Base-by-base conservation (phyloP, 148 eudicot species). In the Chenopodium album region DNA sequence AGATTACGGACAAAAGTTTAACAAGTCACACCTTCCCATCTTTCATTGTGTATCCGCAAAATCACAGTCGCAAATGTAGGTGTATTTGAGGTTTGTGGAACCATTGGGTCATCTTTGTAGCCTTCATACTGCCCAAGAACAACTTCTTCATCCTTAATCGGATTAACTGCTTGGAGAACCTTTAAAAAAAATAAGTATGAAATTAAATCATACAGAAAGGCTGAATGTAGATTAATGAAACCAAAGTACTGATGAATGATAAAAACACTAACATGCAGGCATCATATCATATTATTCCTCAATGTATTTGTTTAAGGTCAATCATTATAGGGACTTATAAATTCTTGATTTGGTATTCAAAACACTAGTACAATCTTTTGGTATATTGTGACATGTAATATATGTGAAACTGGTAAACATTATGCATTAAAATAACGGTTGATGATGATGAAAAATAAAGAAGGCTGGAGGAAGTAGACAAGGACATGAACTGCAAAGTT, bases 61-160 rank as follows among this genome's bases (percentile, higher is more conserved):
- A 95, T 70, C 80, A 88, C 78, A 44, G 97, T 93, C 44, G 99
- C 99, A 90, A 92, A 95, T 82, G 99, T 95, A 60, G 99, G 99
- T 76, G 99, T 95, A 71, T 95, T 92, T 17, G 99, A 95, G 78
- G 88, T 75, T 34, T 90, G 85, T 52, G 99, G 99, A 82, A 95
- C 99, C 37, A 97, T 93, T 81, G 98, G 99, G 76, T 95, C 99
- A 71, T 88, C 93, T 82, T 50, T 88, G 83, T 95, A 95, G 74
- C 99, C 99, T 71, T 95, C 90, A 74, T 95, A 95, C 83, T 95
- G 99, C 77, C 99, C 99, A 75, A 95, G 91, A 68, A 95, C 95
- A 75, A 95, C 98, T 79, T 95, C 99, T 52, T 95, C 94, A 83
- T 93, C 94, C 71, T 88, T 88, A 75, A 95, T 86, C 10, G 93